Base-by-base conservation (phyloP, 306 rosid species). In the Urtica urens region DNA sequence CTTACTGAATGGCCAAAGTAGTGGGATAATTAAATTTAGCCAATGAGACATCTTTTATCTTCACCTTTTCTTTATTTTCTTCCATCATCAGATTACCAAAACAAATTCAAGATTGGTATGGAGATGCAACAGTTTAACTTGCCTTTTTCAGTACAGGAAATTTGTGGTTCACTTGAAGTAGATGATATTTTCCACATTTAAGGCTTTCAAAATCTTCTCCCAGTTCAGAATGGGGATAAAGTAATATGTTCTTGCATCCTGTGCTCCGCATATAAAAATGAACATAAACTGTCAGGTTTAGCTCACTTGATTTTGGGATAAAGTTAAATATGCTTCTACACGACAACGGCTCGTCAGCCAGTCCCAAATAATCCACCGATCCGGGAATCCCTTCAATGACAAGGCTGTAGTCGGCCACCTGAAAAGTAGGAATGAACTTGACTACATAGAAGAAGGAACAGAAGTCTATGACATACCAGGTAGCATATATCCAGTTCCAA, bases 91-190 rank as follows among this genome's bases (percentile, higher is more conserved):
- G n/a, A 22, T 9, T 22, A 19, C 15, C 2, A 48, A 48, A 48
- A 6, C 6, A 26, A 21, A 48, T 9, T 8, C 45, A 60, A 62
- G 41, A 58, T 20, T 9, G 43, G 25, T 45, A 55, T 20, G 37
- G 22, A 59, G 51, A 24, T 3, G 62, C 38, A 3, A 31, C 27
- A 64, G 61, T 44, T 38, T 16, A 43, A 59, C 49, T 15, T 73
- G 76, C 94, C 86, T 76, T 88, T 38, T 55, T 72, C 38, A 64
- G 64, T 19, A 42, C 53, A 30, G 93, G 90, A 77, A 84, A 81
- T 63, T 81, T 90, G 68, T 84, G 95, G 55, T 72, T 74, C 54
- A 84, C 60, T 53, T 51, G 64, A 24, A 90, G 75, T 58, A 90
- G 70, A 69, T 81, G 72, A 75, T 74, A 90, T 54, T 59, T 64